These are phyloP conservation scores for Ophiocordyceps sinensis DNA, from an alignment of 2,329 filamentous ascomycete genomes.

Conservation along the genomic window DNA sequence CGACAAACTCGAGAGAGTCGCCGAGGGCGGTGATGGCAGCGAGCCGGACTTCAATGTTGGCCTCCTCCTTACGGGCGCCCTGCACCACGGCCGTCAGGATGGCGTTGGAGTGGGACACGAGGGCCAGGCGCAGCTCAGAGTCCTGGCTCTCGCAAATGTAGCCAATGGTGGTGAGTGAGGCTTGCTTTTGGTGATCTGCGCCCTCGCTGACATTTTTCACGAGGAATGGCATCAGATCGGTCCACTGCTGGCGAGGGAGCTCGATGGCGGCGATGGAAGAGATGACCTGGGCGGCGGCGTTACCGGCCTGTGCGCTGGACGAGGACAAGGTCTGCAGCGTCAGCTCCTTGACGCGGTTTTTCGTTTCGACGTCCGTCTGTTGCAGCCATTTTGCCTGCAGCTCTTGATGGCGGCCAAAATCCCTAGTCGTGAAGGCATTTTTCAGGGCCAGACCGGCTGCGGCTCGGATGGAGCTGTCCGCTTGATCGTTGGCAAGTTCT, in stretches of 20 bases:
- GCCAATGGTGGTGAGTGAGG: constrained; percentile 89
- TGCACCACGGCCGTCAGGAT: constrained; percentile 97
- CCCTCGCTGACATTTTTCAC: constrained; percentile 89
- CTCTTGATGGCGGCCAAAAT: constrained; percentile 72
- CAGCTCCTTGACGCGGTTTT: constrained; percentile 75
- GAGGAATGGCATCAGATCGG: constrained; percentile 73
- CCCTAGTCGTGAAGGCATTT: constrained; percentile 93
- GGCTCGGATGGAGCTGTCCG: constrained; percentile 71
- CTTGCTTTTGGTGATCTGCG: constrained; percentile 78
- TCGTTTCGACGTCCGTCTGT: constrained; percentile 67
- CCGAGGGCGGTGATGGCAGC: constrained; percentile 88
- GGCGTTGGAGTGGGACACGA: constrained; percentile 84
- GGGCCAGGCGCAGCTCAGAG: constrained; percentile 62
- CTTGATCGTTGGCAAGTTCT: constrained; percentile 83
- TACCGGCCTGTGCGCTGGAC: constrained; percentile 66
- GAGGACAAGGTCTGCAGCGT: constrained; percentile 80
- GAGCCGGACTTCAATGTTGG: constrained; percentile 77
- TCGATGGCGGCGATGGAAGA: constrained; percentile 91
- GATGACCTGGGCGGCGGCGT: constrained; percentile 87
- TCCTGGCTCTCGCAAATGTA: constrained; percentile 98
- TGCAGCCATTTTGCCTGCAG: constrained; percentile 89
- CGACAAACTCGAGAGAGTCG: constrained; percentile 93
- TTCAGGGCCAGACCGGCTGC: constrained; percentile 94
- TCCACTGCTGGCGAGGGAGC: constrained; percentile 85
- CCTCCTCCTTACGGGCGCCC: constrained; percentile 91